Base-by-base conservation (phyloP, 108 stramenopile genomes). In the Cyclotella cryptica region DNA sequence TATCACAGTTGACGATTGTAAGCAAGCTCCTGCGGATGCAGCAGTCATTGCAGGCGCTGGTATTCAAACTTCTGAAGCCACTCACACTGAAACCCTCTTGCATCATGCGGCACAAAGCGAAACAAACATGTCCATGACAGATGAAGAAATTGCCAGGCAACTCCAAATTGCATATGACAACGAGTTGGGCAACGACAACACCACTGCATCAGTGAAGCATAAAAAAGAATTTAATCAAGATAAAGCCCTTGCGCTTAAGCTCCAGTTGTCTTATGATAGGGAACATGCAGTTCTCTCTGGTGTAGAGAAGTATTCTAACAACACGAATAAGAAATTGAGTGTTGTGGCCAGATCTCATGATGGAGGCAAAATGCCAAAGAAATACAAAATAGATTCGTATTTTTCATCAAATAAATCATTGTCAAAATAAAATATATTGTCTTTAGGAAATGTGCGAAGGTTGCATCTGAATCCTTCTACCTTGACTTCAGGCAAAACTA, bases 181-280 rank as follows among this genome's bases (percentile, higher is more conserved):
- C n/a, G 63, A 74, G 45, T 22, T 22, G 1, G 45, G 51, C 11
- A 49, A 39, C 28, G 13, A 64, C 21, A 57, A 10, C 26, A 18
- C 66, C 39, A 15, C 62, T 58, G 21, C 39, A 9, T 40, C 66
- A 65, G 52, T 51, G 7, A 26, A 68, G 17, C 67, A 10, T 29
- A 53, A 46, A 12, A 51, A 81, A 59, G 29, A 69, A 17, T 60
- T 72, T 27, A 83, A 91, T 60, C 58, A 47, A 49, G 93, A 95
- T 66, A 39, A 84, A 63, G 82, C 88, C 15, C 42, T 90, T 14
- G 93, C 93, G 12, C 67, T 86, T 35, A 69, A 86, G 61, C 79
- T 95, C 13, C 93, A 95, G 69, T 87, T 85, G 11, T 58, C 69
- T 1, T 95, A 81, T 72, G 93, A 90, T 82, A 57, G 86, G 19